Evolutionary conservation across 306 rosid species (phyloP).

Genomic region (Adenanthera pavonina): DNA sequence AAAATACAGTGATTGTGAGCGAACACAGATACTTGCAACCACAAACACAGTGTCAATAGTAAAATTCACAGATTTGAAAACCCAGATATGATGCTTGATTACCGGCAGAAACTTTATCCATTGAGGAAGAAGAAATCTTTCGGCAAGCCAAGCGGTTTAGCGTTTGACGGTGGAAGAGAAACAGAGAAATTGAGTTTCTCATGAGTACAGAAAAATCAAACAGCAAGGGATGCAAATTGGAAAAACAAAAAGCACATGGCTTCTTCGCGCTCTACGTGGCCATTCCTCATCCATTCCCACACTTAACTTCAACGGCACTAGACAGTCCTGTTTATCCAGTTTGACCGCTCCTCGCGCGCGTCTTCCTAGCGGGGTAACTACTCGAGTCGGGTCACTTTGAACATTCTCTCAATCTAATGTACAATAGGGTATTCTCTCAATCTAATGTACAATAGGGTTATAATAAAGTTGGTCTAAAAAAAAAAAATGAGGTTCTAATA

Average conservation of each 20-base stretch:
- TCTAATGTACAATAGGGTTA: too few relatives aligned
- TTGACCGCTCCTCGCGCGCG: not conserved
- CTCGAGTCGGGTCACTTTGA: too few relatives aligned
- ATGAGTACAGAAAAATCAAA: not conserved
- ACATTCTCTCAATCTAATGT: too few relatives aligned
- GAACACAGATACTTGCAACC: not conserved
- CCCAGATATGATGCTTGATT: not conserved
- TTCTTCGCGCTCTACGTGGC: slow-evolving; percentile 52
- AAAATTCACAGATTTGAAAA: not conserved
- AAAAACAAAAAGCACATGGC: slow-evolving; percentile 21
- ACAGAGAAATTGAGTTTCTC: slow-evolving; percentile 12
- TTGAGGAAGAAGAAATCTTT: slow-evolving; percentile 15
- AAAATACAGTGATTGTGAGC: not conserved
- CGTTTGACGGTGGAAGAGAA: not conserved
- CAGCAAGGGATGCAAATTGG: not conserved
- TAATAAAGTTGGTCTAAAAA: too few relatives aligned
- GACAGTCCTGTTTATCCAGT: not conserved
- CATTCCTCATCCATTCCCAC: not conserved
- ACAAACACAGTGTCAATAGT: not conserved
- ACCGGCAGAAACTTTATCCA: slow-evolving; percentile 41
- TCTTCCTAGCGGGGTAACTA: too few relatives aligned
- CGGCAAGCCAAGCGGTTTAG: not conserved
- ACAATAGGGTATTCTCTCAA: too few relatives aligned
- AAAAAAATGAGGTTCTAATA: too few relatives aligned
- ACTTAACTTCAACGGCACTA: not conserved